Conservation (phyloP, 177 flowering plant genomes). For the Tripterygium wilfordii region DNA sequence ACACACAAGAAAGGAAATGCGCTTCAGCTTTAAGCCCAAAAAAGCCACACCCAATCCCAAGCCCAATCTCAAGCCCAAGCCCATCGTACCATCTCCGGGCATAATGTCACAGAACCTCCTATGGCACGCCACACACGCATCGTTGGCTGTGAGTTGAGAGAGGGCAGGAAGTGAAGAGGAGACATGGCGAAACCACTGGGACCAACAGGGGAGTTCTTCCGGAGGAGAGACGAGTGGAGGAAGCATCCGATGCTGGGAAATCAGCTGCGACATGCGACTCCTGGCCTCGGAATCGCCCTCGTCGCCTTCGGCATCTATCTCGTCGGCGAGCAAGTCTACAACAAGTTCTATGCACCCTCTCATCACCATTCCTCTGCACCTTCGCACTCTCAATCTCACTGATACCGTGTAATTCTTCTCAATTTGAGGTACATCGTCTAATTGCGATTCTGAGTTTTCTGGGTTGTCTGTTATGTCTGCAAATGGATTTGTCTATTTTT, state of each 20-base stretch:
- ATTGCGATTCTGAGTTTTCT: not conserved
- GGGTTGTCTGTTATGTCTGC: not conserved
- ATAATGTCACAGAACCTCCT: too few relatives aligned
- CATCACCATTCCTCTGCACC: slow-evolving; percentile 12
- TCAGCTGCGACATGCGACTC: slow-evolving; percentile 77
- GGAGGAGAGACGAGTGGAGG: slow-evolving; percentile 94
- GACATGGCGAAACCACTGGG: slow-evolving; percentile 68
- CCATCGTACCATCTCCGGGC: too few relatives aligned
- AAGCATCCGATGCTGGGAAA: slow-evolving; percentile 82
- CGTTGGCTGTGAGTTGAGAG: too few relatives aligned
- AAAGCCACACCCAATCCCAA: too few relatives aligned
- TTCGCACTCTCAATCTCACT: slow-evolving; percentile 10
- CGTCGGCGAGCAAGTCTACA: slow-evolving; percentile 73
- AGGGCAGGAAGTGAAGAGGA: slow-evolving; percentile 9
- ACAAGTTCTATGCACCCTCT: slow-evolving; percentile 43
- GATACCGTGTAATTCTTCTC: slow-evolving; percentile 2
- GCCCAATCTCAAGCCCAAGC: too few relatives aligned
- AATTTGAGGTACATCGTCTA: slow-evolving; percentile 7
- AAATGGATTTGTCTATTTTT: too few relatives aligned
- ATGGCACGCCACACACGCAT: too few relatives aligned
- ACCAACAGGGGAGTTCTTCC: slow-evolving; percentile 92
- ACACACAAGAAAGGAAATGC: too few relatives aligned
- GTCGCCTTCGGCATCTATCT: slow-evolving; percentile 84
- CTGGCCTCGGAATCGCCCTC: slow-evolving; percentile 87
- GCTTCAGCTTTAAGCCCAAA: too few relatives aligned